A percentile compares a stretch with the other conserved stretches of the same genome.
These are phyloP conservation scores for Aspergillus asperescens DNA, from an alignment of 495 filamentous ascomycete genomes.

Conservation along the genomic window DNA sequence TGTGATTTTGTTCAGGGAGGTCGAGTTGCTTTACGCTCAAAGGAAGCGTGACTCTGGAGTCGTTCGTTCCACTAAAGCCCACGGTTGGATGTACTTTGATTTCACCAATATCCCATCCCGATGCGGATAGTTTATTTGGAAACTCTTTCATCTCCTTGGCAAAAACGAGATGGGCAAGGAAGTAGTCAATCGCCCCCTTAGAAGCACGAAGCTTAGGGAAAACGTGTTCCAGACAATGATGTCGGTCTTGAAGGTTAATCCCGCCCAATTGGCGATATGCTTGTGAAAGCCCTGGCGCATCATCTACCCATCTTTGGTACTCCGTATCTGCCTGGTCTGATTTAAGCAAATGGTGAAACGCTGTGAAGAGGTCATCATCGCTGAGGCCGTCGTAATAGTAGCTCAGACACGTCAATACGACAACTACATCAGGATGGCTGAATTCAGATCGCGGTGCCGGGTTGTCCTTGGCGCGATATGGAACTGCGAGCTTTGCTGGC, in stretches of 20 bases:
- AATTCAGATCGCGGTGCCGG: constrained; percentile 63
- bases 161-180: constrained; percentile 57
- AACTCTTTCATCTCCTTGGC: constrained; percentile 61
- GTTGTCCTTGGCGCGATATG: constrained; percentile 64
- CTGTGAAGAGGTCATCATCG: constrained; percentile 45
- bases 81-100: constrained; percentile 46
- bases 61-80: constrained; percentile 72
- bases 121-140: constrained; percentile 58
- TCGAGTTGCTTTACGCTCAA: constrained; percentile 52
- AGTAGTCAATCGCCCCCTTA: constrained; percentile 57
- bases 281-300: constrained; percentile 16
- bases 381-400: constrained; percentile 65
- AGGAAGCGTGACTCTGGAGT: constrained; percentile 54
- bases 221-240: constrained; percentile 34
- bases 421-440: constrained; percentile 66
- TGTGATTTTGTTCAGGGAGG: constrained; percentile 51
- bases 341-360: constrained; percentile 46
- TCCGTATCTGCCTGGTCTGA: constrained; percentile 52
- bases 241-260: constrained; percentile 55
- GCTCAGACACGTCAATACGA: constrained; percentile 60
- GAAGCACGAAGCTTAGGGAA: constrained; percentile 48
- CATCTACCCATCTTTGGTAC: constrained; percentile 48
- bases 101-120: constrained; percentile 61
- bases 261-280: constrained; percentile 45
- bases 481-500: constrained; percentile 37